Evolutionary conservation across 441 rosid genomes (phyloP), one percentile per base, ranked within the genome.

Genomic region (Heliophila coronopifolia): DNA sequence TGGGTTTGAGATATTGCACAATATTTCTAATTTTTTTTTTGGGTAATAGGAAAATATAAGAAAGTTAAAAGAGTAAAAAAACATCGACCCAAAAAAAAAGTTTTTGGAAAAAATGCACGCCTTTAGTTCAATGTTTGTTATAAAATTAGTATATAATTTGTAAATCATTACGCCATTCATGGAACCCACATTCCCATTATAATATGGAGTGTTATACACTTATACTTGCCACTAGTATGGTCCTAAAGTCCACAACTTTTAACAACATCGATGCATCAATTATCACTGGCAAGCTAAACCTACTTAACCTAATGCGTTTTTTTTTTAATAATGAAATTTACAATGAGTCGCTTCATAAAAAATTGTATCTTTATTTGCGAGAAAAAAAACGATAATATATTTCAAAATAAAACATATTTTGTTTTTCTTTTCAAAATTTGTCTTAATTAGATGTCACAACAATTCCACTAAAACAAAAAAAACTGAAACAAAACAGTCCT

Each of bases 131-230:
- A 14, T 41, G 9, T 19, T 6, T 40, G 24, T 32, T 55, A n/a
- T 34, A n/a, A n/a, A n/a, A n/a, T n/a, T n/a, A n/a, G 45, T 31
- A 51, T 23, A 34, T 10, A 34, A 26, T 24, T 48, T 48, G 63
- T 64, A 59, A 64, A 56, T 64, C 40, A 58, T 53, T 25, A 55
- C 71, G 44, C 58, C 26, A 64, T 45, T 58, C 60, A 65, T 65
- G 70, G 50, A 25, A 50, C 64, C 65, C 65, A 65, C 70, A 52
- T 51, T 65, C 65, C 39, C 54, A 43, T 31, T 58, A 51, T 43
- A 27, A 48, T 46, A 51, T 38, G 33, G 32, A 32, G 16, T 50
- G 43, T 50, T n/a, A n/a, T n/a, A n/a, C n/a, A n/a, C n/a, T n/a
- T n/a, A 58, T 44, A 12, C 30, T 43, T 50, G 56, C 12, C 6